phyloP scores from a whole-genome alignment of 1,284 basidiomycete genomes.

The Ceratobasidium sp. region DNA sequence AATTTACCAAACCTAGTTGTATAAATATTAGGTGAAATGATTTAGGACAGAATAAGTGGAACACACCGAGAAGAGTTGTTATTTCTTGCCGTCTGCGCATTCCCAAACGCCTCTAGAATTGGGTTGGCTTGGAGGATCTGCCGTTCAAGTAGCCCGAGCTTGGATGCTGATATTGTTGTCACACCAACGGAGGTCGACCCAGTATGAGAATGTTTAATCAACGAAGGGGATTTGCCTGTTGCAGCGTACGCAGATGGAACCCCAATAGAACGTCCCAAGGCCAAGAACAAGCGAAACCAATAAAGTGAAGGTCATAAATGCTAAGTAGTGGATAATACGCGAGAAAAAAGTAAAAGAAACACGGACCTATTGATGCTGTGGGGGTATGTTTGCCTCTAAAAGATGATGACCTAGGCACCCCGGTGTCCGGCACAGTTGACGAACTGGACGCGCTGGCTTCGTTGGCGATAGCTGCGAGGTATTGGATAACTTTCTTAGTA shows the following conservation, averaged over 20 bases:
- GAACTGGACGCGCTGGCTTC: conserved; percentile 64
- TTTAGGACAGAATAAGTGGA: not conserved
- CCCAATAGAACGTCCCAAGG: conserved; percentile 16
- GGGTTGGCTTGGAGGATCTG: conserved; percentile 99
- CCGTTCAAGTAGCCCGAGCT: conserved; percentile 90
- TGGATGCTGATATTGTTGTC: conserved; percentile 67
- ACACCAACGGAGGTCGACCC: conserved; percentile 54
- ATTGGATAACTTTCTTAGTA: conserved; percentile 99
- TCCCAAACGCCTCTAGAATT: conserved; percentile 97
- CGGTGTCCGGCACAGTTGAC: conserved; percentile 64
- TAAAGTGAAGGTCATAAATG: not conserved
- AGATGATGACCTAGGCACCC: conserved; percentile 68
- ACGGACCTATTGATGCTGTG: conserved; percentile 32
- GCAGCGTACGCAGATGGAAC: conserved; percentile 15
- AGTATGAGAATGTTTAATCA: conserved; percentile 40
- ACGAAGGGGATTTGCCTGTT: conserved; percentile 24
- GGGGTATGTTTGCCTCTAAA: conserved; percentile 54
- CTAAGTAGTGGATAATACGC: not conserved
- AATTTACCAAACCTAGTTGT: conserved; percentile 76
- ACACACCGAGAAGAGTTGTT: conserved; percentile 97
- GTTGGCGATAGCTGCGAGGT: conserved; percentile 95
- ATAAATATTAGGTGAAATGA: conserved; percentile 50
- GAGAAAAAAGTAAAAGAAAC: too few species aligned
- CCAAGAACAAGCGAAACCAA: conserved; percentile 58
- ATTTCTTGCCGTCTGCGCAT: conserved; percentile 98